Evolutionary conservation across 2,329 filamentous ascomycete genomes (phyloP).

Genomic region (Aureobasidium sp.): DNA sequence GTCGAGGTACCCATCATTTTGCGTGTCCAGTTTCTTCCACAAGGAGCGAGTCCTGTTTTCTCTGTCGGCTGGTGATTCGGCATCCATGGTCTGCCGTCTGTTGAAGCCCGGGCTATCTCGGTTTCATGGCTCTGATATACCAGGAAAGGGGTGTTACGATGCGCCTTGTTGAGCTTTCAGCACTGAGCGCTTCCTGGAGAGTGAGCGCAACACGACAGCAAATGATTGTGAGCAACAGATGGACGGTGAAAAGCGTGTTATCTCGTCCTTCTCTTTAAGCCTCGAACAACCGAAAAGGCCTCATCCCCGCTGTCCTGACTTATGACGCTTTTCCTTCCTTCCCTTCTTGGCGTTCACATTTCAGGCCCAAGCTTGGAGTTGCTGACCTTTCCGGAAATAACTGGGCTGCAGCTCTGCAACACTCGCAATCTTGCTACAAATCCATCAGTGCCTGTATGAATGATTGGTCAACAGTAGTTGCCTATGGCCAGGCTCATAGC

Average conservation of each 20-base stretch:
- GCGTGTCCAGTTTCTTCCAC: constrained; percentile 75
- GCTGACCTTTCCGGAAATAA: constrained; percentile 13
- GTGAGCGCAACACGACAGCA: neutral
- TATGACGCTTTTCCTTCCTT: constrained; percentile 13
- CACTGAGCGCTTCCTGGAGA: neutral
- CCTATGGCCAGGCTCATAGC: neutral
- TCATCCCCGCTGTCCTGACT: constrained; percentile 10
- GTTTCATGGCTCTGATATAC: constrained; percentile 20
- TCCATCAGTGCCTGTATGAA: no score
- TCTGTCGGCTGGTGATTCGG: constrained; percentile 69
- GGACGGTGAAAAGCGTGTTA: neutral
- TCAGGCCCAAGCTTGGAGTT: neutral
- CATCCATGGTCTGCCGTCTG: constrained; percentile 51
- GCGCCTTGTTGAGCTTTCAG: neutral
- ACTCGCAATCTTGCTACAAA: neutral
- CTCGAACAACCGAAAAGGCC: constrained; percentile 10
- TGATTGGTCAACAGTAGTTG: neutral
- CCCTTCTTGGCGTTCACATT: neutral
- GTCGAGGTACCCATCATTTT: constrained; percentile 72
- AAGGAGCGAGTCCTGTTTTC: constrained; percentile 76
- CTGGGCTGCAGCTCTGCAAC: neutral
- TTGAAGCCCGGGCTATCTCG: constrained; percentile 20
- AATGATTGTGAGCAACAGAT: neutral
- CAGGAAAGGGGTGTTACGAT: neutral
- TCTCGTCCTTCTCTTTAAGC: neutral